These are phyloP conservation scores for Ganoderma resinaceum DNA, from an alignment of 1,284 basidiomycete genomes.

Conservation along the genomic window DNA sequence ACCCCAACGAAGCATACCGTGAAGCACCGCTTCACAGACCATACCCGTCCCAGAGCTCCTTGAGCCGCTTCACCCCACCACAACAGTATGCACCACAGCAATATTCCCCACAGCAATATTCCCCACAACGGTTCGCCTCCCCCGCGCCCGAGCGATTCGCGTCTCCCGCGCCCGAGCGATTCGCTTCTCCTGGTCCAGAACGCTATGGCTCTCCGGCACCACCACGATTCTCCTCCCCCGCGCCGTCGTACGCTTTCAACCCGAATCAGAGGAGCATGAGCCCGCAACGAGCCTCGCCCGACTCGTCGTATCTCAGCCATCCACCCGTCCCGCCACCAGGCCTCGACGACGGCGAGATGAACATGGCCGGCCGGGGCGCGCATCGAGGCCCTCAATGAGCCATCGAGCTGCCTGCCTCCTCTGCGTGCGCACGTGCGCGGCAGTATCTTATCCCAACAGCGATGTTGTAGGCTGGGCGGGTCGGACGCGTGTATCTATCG, in stretches of 20 bases:
- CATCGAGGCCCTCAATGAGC: slow-evolving; percentile 20
- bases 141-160: neutral
- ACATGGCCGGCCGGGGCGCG: slow-evolving; percentile 33
- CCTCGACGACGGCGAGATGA: slow-evolving; percentile 24
- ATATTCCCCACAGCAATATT: slow-evolving; percentile 29
- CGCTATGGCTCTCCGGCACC: neutral
- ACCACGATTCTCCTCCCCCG: slow-evolving; percentile 5
- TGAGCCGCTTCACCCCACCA: slow-evolving; percentile 28
- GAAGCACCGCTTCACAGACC: slow-evolving; percentile 42
- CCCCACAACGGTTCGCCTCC: slow-evolving; percentile 7
- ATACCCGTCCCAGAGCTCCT: slow-evolving; percentile 34
- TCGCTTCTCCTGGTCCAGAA: neutral
- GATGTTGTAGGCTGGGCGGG: slow-evolving; percentile 22
- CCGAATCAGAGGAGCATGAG: slow-evolving; percentile 17
- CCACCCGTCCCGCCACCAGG: slow-evolving; percentile 33
- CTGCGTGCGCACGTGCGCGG: neutral
- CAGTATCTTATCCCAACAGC: neutral
- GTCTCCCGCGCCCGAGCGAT: neutral
- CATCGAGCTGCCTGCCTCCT: neutral
- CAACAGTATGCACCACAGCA: slow-evolving; percentile 39
- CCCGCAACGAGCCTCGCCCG: slow-evolving; percentile 22
- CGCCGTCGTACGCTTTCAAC: slow-evolving; percentile 35
- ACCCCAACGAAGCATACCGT: slow-evolving; percentile 33
- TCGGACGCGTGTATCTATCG: slow-evolving; percentile 4
- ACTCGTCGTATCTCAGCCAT: slow-evolving; percentile 21